A percentile compares a stretch with the other conserved stretches of the same genome.
Evolutionary conservation across 2,329 filamentous ascomycete genomes (phyloP).

Genomic region (Cladosporium colombiae): DNA sequence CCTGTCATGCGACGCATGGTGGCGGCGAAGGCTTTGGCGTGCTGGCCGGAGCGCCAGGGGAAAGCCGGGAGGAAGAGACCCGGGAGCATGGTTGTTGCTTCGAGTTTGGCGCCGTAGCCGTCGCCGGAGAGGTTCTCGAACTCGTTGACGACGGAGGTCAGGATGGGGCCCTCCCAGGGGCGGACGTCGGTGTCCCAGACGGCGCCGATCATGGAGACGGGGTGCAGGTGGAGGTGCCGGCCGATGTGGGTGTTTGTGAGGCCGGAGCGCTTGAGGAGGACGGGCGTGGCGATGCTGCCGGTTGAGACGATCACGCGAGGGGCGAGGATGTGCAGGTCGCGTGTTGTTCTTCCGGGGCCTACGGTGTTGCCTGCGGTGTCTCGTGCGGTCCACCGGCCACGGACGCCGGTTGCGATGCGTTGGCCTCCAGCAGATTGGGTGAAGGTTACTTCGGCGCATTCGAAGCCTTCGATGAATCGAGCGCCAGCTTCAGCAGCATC

Average conservation of each 20-base stretch:
- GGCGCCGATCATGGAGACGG: slow-evolving; percentile 58
- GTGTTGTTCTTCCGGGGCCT: slow-evolving; percentile 53
- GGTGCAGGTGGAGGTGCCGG: slow-evolving; percentile 78
- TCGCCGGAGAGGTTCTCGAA: slow-evolving; percentile 79
- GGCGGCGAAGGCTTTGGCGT: slow-evolving; percentile 71
- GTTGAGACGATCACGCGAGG: slow-evolving; percentile 78
- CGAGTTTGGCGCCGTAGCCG: slow-evolving; percentile 81
- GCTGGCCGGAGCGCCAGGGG: slow-evolving; percentile 67
- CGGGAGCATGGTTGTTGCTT: slow-evolving; percentile 75
- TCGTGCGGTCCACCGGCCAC: slow-evolving; percentile 73
- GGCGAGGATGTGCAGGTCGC: slow-evolving; percentile 71
- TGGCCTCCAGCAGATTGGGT: slow-evolving; percentile 48
- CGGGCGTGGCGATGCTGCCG: slow-evolving; percentile 74
- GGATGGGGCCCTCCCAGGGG: slow-evolving; percentile 68
- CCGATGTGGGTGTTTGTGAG: slow-evolving; percentile 81
- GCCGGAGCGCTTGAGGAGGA: slow-evolving; percentile 75
- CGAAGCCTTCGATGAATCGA: slow-evolving; percentile 79
- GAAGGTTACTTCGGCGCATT: slow-evolving; percentile 71
- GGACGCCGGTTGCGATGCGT: slow-evolving; percentile 67
- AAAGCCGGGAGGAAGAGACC: slow-evolving; percentile 62
- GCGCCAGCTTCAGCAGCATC: slow-evolving; percentile 77
- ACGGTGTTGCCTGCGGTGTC: slow-evolving; percentile 62
- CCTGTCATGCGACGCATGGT: slow-evolving; percentile 68
- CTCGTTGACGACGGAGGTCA: slow-evolving; percentile 74
- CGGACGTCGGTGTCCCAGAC: slow-evolving; percentile 69